Base-by-base conservation (phyloP, 106 monocot species). In the Ottelia alismoides region DNA sequence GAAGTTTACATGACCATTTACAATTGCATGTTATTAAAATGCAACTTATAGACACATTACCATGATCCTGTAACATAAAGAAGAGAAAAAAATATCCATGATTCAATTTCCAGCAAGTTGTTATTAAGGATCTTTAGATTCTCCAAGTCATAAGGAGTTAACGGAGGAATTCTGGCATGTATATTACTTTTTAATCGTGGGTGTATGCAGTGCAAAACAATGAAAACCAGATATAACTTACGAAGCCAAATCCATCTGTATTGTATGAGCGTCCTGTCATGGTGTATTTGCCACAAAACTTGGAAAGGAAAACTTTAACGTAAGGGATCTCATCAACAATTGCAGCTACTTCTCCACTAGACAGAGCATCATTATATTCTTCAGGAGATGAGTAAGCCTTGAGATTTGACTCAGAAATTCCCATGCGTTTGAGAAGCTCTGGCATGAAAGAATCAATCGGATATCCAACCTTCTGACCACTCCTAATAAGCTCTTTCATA, bases 241-340 rank as follows among this genome's bases (percentile, higher is more conserved):
- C 92, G 60, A 87, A 92, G 20, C 92, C 92, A 67, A 92, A 92
- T 55, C 92, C 92, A 52, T 67, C 79, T 19, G 61, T 67, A 58
- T 72, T 76, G 55, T 82, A 79, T 10, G 63, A 76, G 1, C 77
- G 79, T 0, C 92, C 92, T 56, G 80, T 66, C 77, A 80, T 80
- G 40, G 67, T 43, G 45, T 69, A 92, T n/a, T 75, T 68, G 25
- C 58, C 54, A 47, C 74, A 73, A 35, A 77, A 77, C 23, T 65
- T 46, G 9, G 55, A 60, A 28, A 87, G 87, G 58, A 92, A 83
- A 20, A 92, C 50, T 49, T 69, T 92, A 9, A 92, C 45, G 30
- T 92, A 87, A 9, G 87, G 92, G 28, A 83, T 75, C 53, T 92
- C 92, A 55, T 92, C 79, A 27, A 92, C 17, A 26, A 92, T 56